A percentile compares a stretch with the other conserved stretches of the same genome.
Evolutionary conservation across 176 grass and related monocot species (phyloP).

Genomic region (Saccharum officinarum): DNA sequence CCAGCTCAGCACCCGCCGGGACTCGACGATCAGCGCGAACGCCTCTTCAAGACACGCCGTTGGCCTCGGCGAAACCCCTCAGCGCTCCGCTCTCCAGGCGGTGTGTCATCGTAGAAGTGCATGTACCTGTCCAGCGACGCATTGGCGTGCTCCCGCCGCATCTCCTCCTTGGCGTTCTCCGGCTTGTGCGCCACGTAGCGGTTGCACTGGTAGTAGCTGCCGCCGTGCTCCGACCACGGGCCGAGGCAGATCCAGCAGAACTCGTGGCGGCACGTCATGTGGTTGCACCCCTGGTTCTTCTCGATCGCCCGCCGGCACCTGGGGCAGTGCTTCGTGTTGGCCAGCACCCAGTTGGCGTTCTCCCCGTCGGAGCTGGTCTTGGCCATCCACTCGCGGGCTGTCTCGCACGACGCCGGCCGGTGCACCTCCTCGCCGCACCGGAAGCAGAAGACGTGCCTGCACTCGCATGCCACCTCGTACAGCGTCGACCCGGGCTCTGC

Average conservation of each 20-base stretch:
- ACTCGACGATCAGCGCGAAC: conserved; percentile 12
- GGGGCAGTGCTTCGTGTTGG: conserved; percentile 57
- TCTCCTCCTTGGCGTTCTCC: not conserved
- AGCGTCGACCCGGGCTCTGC: not conserved
- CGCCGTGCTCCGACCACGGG: not conserved
- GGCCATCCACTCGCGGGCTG: conserved; percentile 5
- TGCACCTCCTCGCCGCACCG: conserved; percentile 55
- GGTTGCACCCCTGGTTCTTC: conserved; percentile 64
- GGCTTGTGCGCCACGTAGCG: not conserved
- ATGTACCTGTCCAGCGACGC: conserved; percentile 33
- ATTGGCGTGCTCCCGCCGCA: conserved; percentile 1
- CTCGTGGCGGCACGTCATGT: conserved; percentile 51
- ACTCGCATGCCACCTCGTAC: conserved; percentile 40
- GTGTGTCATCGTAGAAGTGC: conserved; percentile 38
- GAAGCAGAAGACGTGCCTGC: conserved; percentile 38
- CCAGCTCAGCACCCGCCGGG: conserved; percentile 34
- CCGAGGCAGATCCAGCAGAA: conserved; percentile 72
- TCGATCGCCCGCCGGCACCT: conserved; percentile 47
- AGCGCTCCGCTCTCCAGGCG: not conserved
- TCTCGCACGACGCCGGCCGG: conserved; percentile 49
- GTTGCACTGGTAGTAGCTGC: conserved; percentile 35
- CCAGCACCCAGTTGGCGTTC: conserved; percentile 38
- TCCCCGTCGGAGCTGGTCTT: conserved; percentile 29
- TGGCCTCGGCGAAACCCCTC: not conserved
- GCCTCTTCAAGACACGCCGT: not conserved